Evolutionary conservation across 257 asterid species (phyloP).

Genomic region (Nicotiana otophora): DNA sequence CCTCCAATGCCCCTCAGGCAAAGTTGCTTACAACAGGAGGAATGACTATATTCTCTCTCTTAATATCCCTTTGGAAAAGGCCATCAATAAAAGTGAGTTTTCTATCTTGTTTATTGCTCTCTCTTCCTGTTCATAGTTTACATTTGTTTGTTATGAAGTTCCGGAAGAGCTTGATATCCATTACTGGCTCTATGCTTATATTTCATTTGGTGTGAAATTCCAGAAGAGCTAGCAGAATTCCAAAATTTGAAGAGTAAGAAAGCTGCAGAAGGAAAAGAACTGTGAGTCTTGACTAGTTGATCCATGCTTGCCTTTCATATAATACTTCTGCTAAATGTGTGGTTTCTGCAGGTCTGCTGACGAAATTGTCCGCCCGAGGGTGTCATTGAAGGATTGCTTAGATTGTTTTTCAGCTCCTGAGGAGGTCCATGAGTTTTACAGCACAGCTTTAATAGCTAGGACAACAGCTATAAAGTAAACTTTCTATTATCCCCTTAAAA

Average conservation of each 20-base stretch:
- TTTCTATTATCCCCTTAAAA: not conserved
- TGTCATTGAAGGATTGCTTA: conserved; percentile 74
- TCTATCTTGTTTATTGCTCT: not conserved
- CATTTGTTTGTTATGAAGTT: conserved; percentile 8
- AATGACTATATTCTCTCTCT: conserved; percentile 75
- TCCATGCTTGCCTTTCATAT: conserved; percentile 4
- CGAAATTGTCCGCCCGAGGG: conserved; percentile 93
- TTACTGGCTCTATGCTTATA: conserved; percentile 17
- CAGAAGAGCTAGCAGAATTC: conserved; percentile 78
- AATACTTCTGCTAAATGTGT: conserved; percentile 14
- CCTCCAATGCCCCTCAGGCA: conserved; percentile 77
- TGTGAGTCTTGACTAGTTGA: conserved; percentile 48
- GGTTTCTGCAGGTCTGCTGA: conserved; percentile 52
- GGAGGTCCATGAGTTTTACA: conserved; percentile 84
- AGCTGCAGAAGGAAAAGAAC: conserved; percentile 63
- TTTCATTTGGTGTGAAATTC: conserved; percentile 12
- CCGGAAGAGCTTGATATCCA: not conserved
- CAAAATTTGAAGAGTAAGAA: conserved; percentile 64
- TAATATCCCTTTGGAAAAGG: conserved; percentile 79
- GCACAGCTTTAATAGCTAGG: conserved; percentile 69
- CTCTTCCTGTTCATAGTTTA: not conserved
- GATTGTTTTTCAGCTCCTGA: conserved; percentile 81
- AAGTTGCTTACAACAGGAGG: conserved; percentile 84
- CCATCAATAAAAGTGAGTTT: conserved; percentile 80
- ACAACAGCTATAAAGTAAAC: conserved; percentile 87